Percentiles rank a stretch among this genome's conserved stretches.
Evolutionary conservation across 192 early-diverging fungal genomes (phyloP).

Genomic region (Spinellus fusiger): DNA sequence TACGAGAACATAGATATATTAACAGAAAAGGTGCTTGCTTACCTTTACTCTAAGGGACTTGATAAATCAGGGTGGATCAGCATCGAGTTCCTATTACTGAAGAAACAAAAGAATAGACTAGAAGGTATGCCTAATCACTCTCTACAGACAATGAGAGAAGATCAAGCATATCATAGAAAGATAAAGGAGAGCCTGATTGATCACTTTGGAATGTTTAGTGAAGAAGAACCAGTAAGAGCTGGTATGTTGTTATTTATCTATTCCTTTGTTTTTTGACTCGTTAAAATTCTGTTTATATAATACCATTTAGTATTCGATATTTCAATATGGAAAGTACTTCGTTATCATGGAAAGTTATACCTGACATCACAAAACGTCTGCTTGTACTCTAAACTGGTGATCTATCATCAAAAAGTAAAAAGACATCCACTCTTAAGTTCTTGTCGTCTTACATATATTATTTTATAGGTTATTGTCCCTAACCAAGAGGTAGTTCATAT

Average conservation of each 20-base stretch:
- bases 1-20: too few relatives aligned
- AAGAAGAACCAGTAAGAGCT: slow-evolving; percentile 40
- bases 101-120: too few relatives aligned
- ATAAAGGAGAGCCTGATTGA: slow-evolving; percentile 34
- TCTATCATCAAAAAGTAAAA: slow-evolving; percentile 35
- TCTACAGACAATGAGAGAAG: slow-evolving; percentile 1
- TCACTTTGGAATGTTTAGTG: slow-evolving; percentile 44
- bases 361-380: slow-evolving; percentile 59
- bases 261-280: background rate
- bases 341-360: slow-evolving; percentile 51
- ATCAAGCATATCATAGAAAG: slow-evolving; percentile 8
- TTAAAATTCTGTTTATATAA: background rate
- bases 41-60: too few relatives aligned
- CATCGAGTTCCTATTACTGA: too few relatives aligned
- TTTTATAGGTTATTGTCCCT: slow-evolving; percentile 42
- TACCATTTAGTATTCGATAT: slow-evolving; percentile 28
- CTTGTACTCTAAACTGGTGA: slow-evolving; percentile 50
- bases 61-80: too few relatives aligned
- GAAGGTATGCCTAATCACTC: background rate
- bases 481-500: slow-evolving; percentile 41
- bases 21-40: too few relatives aligned
- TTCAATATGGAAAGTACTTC: slow-evolving; percentile 43
- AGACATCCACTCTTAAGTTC: background rate
- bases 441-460: background rate
- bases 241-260: slow-evolving; percentile 19